A percentile compares a stretch with the other conserved stretches of the same genome.
phyloP scores from a whole-genome alignment of 1,139 yeast species.

The Debaryomyces sp. region DNA sequence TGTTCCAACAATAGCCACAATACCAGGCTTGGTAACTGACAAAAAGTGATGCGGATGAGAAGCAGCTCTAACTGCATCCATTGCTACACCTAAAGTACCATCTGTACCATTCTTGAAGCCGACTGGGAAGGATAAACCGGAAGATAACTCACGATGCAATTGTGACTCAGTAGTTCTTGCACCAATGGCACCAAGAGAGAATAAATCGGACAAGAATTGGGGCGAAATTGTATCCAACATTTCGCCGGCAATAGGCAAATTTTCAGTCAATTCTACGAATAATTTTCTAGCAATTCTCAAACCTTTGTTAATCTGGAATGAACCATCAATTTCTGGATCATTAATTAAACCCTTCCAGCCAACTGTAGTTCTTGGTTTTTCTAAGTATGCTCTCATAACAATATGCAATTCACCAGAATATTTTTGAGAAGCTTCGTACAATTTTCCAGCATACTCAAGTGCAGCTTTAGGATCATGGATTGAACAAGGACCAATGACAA shows the following conservation, averaged over 20 bases:
- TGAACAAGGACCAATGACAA: conserved; percentile 96
- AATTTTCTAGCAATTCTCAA: conserved; percentile 84
- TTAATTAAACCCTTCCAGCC: conserved; percentile 99
- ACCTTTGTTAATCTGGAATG: conserved; percentile 95
- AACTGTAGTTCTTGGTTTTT: conserved; percentile 97
- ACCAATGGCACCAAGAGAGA: conserved; percentile 95
- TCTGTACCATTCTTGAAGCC: conserved; percentile 98
- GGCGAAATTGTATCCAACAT: conserved; percentile 98
- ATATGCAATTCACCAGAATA: conserved; percentile 76
- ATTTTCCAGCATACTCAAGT: conserved; percentile 75
- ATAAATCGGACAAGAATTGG: conserved; percentile 85
- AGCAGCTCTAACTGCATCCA: conserved; percentile 94
- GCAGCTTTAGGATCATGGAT: conserved; percentile 95
- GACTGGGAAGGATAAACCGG: conserved; percentile 94
- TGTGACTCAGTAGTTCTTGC: conserved; percentile 98
- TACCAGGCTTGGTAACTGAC: conserved; percentile 84
- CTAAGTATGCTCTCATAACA: conserved; percentile 97
- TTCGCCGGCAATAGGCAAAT: conserved; percentile 91
- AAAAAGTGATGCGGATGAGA: conserved; percentile 92
- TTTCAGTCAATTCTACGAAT: conserved; percentile 78
- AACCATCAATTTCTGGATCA: conserved; percentile 94
- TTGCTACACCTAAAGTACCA: conserved; percentile 87
- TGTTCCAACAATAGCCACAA: conserved; percentile 93
- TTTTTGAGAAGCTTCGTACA: conserved; percentile 61
- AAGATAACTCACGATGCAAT: conserved; percentile 92